Conservation (phyloP, 2,329 filamentous ascomycete genomes). For the Cladosporium phlei region DNA sequence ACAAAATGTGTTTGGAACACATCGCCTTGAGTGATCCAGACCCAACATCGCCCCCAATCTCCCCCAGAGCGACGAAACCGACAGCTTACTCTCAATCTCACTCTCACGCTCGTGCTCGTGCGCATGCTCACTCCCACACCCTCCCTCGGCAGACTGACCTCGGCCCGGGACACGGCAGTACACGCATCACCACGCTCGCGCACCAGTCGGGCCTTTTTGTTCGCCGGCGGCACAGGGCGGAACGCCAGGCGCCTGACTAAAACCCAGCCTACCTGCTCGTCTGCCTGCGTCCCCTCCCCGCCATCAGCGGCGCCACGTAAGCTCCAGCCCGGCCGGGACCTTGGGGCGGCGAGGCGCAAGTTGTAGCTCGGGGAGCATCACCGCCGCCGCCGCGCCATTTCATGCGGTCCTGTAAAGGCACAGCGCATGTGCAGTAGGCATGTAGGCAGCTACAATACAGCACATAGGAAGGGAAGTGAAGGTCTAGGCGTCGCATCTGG, state of each 20-base stretch:
- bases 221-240: constrained; percentile 1
- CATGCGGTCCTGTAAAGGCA: not conserved
- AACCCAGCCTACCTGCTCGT: not conserved
- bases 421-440: not conserved
- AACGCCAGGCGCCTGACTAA: constrained; percentile 11
- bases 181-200: not conserved
- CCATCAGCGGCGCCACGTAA: constrained; percentile 8
- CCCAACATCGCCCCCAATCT: too few species aligned
- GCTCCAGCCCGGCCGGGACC: constrained; percentile 7
- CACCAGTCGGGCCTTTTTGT: constrained; percentile 9
- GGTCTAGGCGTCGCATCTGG: not conserved
- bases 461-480: not conserved
- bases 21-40: too few species aligned
- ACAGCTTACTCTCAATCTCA: too few species aligned
- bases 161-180: constrained; percentile 2
- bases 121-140: too few species aligned
- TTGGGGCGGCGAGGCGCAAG: constrained; percentile 1
- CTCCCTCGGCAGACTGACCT: too few species aligned
- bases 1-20: too few species aligned
- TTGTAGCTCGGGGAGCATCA: not conserved
- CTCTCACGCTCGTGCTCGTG: too few species aligned
- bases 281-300: not conserved
- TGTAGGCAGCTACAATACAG: too few species aligned
- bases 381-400: constrained; percentile 6
- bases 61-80: too few species aligned